Conservation (phyloP, 169 alveolate genomes). For the Plasmodium fragile region DNA sequence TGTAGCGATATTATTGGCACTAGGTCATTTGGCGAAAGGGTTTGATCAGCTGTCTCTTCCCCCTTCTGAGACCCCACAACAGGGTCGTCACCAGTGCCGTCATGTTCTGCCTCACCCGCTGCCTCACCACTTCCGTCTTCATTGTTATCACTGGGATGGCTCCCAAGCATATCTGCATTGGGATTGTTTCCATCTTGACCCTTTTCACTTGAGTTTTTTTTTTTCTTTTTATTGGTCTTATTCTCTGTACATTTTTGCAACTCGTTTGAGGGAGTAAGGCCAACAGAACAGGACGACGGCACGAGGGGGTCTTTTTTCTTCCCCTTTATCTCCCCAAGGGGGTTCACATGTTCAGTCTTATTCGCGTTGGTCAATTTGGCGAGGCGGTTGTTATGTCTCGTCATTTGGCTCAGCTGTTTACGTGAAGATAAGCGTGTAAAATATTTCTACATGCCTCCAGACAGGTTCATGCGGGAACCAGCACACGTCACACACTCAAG, state of each 20-base stretch:
- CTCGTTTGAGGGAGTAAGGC: neutral
- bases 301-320: neutral
- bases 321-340: neutral
- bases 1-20: neutral
- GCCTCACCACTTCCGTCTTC: neutral
- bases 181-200: neutral
- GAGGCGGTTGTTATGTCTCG: neutral
- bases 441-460: neutral
- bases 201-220: neutral
- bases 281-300: constrained; percentile 1
- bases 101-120: too few relatives aligned
- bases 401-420: neutral
- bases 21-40: neutral
- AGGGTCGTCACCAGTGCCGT: neutral
- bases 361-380: neutral
- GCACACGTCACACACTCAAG: neutral
- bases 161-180: neutral
- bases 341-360: neutral
- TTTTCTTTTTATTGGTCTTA: neutral
- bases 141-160: neutral
- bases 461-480: neutral
- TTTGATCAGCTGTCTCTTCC: neutral
- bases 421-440: neutral
- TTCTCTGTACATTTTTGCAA: neutral
- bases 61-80: neutral